Percentiles rank a stretch among this genome's conserved stretches.
Evolutionary conservation across 352 stramenopile genomes (phyloP).

Genomic region (Saprolegnia diclina): DNA sequence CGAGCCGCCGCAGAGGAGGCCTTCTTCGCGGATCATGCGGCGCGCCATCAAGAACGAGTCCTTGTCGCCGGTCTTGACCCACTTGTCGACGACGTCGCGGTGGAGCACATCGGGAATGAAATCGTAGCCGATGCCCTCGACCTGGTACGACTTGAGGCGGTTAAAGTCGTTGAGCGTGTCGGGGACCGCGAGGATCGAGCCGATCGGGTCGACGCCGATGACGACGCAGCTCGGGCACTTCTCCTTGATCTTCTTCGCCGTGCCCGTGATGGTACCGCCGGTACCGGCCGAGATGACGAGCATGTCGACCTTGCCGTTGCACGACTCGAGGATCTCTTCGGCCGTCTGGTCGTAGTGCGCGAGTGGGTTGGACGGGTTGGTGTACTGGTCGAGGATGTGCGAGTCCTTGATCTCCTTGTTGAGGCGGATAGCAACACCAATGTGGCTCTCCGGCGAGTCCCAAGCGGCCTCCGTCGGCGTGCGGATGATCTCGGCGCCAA

Average conservation of each 20-base stretch:
- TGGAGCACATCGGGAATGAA: constrained; percentile 96
- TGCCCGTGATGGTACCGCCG: constrained; percentile 93
- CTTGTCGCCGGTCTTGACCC: constrained; percentile 92
- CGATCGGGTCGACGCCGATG: constrained; percentile 86
- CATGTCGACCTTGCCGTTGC: constrained; percentile 92
- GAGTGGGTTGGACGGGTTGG: constrained; percentile 94
- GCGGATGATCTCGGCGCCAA: constrained; percentile 94
- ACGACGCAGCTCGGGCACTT: constrained; percentile 79
- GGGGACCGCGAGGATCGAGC: constrained; percentile 90
- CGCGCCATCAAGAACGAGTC: constrained; percentile 92
- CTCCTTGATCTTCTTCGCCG: constrained; percentile 92
- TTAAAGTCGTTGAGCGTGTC: constrained; percentile 92
- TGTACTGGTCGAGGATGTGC: constrained; percentile 95
- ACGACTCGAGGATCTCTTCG: constrained; percentile 92
- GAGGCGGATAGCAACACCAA: constrained; percentile 90
- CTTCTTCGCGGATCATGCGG: constrained; percentile 92
- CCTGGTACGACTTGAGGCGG: constrained; percentile 87
- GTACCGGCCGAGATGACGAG: constrained; percentile 93
- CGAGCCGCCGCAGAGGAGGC: constrained; percentile 92
- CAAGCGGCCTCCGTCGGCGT: constrained; percentile 94
- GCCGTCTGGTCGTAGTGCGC: constrained; percentile 95
- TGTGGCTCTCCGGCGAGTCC: constrained; percentile 93
- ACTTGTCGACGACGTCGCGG: constrained; percentile 89
- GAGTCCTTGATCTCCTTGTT: constrained; percentile 93
- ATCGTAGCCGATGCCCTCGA: constrained; percentile 97